phyloP scores from a whole-genome alignment of 2,329 filamentous ascomycete species.

The Sphaerulina populicola region DNA sequence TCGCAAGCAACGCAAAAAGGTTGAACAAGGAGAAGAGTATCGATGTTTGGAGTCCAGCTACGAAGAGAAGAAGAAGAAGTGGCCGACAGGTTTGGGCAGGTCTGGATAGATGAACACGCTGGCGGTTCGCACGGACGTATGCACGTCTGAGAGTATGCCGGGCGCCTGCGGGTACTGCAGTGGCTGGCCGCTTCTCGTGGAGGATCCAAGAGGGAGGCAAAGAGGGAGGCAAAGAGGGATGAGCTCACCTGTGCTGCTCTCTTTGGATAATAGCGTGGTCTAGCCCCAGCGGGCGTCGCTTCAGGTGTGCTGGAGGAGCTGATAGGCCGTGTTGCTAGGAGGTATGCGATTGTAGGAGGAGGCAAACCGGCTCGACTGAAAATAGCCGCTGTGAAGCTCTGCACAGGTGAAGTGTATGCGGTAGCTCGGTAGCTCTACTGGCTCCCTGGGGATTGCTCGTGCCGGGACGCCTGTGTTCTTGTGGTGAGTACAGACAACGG shows the following conservation, averaged over 20 bases:
- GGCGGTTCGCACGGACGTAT: slow-evolving; percentile 24
- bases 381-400: slow-evolving; percentile 16
- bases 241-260: slow-evolving; percentile 15
- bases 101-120: slow-evolving; percentile 9
- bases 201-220: not conserved
- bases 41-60: slow-evolving; percentile 23
- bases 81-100: slow-evolving; percentile 6
- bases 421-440: not conserved
- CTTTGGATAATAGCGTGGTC: slow-evolving; percentile 11
- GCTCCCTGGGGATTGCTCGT: not conserved
- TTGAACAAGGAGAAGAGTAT: slow-evolving; percentile 13
- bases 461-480: not conserved
- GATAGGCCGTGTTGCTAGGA: slow-evolving; percentile 17
- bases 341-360: slow-evolving; percentile 12
- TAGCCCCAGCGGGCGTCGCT: slow-evolving; percentile 1
- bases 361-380: slow-evolving; percentile 9
- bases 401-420: not conserved
- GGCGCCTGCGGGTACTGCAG: slow-evolving; percentile 13
- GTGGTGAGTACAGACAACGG: not conserved
- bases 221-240: slow-evolving; percentile 4
- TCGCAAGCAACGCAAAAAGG: slow-evolving; percentile 19
- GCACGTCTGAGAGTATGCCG: slow-evolving; percentile 11
- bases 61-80: slow-evolving; percentile 16
- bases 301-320: slow-evolving; percentile 9
- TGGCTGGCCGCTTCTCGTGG: slow-evolving; percentile 5